These are phyloP conservation scores for Pleurotus citrinopileatus DNA, from an alignment of 768 basidiomycete species.

Conservation along the genomic window DNA sequence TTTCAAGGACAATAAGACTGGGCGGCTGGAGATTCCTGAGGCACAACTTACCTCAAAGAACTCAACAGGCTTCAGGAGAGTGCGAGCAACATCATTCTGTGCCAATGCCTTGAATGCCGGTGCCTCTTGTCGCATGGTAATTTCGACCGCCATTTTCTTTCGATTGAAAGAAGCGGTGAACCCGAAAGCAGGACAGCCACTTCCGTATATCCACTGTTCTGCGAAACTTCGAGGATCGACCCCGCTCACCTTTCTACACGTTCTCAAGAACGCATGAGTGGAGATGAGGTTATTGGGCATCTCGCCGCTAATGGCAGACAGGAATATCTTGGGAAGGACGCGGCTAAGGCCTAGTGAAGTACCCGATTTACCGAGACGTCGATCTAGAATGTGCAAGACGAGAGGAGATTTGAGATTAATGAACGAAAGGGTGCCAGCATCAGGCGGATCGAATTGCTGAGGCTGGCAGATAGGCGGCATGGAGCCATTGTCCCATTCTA, in stretches of 20 bases:
- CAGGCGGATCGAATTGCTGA: slow-evolving; percentile 80
- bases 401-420: slow-evolving; percentile 94
- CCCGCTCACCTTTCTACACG: slow-evolving; percentile 90
- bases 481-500: slow-evolving; percentile 81
- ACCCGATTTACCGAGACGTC: slow-evolving; percentile 90
- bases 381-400: slow-evolving; percentile 95
- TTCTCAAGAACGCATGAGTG: slow-evolving; percentile 87
- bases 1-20: slow-evolving; percentile 24
- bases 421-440: slow-evolving; percentile 75
- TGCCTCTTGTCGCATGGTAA: slow-evolving; percentile 87
- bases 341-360: slow-evolving; percentile 93
- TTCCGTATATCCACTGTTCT: slow-evolving; percentile 99
- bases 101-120: slow-evolving; percentile 75
- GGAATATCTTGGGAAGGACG: slow-evolving; percentile 91
- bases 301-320: slow-evolving; percentile 92
- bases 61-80: slow-evolving; percentile 75
- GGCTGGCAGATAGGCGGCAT: slow-evolving; percentile 96
- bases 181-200: slow-evolving; percentile 89
- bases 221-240: slow-evolving; percentile 88
- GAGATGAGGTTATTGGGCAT: slow-evolving; percentile 81
- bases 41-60: slow-evolving; percentile 74
- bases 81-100: slow-evolving; percentile 61
- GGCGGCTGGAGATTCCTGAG: background rate
- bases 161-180: slow-evolving; percentile 92
- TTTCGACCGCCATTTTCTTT: slow-evolving; percentile 98